Conservation (phyloP, 495 filamentous ascomycete species). For the Oleoguttula mirabilis region DNA sequence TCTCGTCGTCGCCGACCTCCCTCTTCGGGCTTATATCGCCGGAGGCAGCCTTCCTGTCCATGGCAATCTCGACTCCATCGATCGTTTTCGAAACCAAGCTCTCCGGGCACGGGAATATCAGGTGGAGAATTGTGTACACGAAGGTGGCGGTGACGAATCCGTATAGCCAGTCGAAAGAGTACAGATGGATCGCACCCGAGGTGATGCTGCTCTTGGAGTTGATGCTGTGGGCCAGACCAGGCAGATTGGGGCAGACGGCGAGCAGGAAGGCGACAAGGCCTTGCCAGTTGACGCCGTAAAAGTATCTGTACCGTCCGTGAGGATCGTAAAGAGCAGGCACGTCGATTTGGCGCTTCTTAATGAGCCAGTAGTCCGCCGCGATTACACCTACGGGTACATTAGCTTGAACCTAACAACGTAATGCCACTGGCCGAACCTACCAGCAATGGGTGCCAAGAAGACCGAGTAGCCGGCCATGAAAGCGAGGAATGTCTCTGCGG, state of each 20-base stretch:
- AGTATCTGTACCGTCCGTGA: conserved; percentile 43
- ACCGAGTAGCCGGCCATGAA: conserved; percentile 48
- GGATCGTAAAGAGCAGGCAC: conserved; percentile 45
- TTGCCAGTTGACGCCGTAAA: conserved; percentile 50
- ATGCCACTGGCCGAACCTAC: conserved; percentile 9
- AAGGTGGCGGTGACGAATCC: conserved; percentile 39
- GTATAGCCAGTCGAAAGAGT: conserved; percentile 41
- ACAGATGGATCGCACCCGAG: conserved; percentile 17
- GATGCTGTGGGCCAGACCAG: conserved; percentile 43
- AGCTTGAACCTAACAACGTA: too few relatives aligned
- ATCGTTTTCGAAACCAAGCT: conserved; percentile 28
- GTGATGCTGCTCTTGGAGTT: conserved; percentile 37
- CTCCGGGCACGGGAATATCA: conserved; percentile 30
- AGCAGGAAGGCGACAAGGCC: conserved; percentile 51
- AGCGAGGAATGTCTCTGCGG: conserved; percentile 43
- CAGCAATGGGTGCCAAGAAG: conserved; percentile 58
- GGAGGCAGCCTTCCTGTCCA: conserved; percentile 1
- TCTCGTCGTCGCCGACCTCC: not conserved
- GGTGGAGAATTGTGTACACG: conserved; percentile 36
- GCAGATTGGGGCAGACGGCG: conserved; percentile 49
- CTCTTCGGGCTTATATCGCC: not conserved
- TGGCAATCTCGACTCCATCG: conserved; percentile 1
- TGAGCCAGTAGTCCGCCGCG: conserved; percentile 54
- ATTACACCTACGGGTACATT: conserved; percentile 47
- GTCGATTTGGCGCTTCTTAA: conserved; percentile 50